Evolutionary conservation across 2,329 filamentous ascomycete species (phyloP).

Genomic region (Pseudocercospora musae): DNA sequence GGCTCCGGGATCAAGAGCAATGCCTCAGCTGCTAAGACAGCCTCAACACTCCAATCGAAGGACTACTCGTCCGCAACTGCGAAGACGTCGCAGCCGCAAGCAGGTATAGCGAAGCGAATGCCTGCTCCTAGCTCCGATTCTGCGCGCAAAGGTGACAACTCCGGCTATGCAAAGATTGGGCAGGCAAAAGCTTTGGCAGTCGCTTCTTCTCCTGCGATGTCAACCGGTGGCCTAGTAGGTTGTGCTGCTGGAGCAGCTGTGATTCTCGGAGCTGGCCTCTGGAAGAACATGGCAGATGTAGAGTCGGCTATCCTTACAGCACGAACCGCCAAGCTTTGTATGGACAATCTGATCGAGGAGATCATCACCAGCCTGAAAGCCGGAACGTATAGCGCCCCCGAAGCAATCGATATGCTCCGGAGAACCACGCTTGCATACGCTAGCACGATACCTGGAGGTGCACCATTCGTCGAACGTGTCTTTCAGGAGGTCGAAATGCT

Average conservation of each 20-base stretch:
- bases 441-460: constrained; percentile 27
- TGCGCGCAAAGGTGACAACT: neutral
- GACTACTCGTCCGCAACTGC: neutral
- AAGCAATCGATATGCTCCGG: constrained; percentile 31
- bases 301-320: constrained; percentile 29
- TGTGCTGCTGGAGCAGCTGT: constrained; percentile 29
- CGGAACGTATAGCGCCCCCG: constrained; percentile 30
- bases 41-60: neutral
- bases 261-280: constrained; percentile 27
- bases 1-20: neutral
- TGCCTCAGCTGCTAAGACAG: neutral
- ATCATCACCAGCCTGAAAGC: constrained; percentile 28
- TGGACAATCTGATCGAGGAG: constrained; percentile 31
- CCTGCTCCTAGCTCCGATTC: neutral
- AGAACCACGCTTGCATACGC: constrained; percentile 32
- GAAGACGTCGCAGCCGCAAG: neutral
- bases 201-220: constrained; percentile 22
- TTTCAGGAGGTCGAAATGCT: constrained; percentile 30
- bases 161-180: neutral
- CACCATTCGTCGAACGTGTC: constrained; percentile 26
- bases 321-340: constrained; percentile 25
- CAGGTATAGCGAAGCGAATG: neutral
- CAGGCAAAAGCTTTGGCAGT: constrained; percentile 15
- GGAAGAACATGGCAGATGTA: constrained; percentile 26
- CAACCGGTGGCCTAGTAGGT: constrained; percentile 30